Conservation (phyloP, 2,329 filamentous ascomycete genomes). For the Neonectria faginata region DNA sequence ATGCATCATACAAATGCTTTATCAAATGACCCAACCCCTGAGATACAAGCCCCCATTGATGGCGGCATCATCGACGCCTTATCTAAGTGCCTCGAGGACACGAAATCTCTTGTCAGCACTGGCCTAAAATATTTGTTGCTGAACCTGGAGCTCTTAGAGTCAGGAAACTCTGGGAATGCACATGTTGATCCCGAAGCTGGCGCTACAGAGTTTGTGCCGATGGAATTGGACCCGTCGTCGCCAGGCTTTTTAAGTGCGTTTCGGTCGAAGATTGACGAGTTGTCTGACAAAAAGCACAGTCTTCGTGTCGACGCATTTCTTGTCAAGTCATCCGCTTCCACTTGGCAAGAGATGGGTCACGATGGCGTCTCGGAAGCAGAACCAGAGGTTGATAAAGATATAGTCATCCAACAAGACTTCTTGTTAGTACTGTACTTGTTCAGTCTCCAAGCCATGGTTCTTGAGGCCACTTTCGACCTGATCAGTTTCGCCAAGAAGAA, state of each 20-base stretch:
- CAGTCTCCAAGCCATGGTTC: constrained; percentile 22
- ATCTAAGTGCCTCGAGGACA: constrained; percentile 20
- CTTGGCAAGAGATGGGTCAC: not conserved
- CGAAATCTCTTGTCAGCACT: constrained; percentile 13
- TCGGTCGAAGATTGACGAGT: constrained; percentile 9
- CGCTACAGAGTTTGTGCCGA: not conserved
- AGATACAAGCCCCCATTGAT: constrained; percentile 14
- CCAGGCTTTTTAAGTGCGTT: constrained; percentile 13
- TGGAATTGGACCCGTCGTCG: constrained; percentile 11
- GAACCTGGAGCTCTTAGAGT: constrained; percentile 14
- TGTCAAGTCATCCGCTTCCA: constrained; percentile 4
- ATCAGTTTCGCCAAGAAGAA: constrained; percentile 25
- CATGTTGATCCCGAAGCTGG: not conserved
- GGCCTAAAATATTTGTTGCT: constrained; percentile 23
- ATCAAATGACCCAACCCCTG: not conserved
- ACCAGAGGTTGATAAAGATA: not conserved
- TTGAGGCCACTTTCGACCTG: constrained; percentile 20
- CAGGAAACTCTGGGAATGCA: not conserved
- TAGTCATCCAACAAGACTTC: constrained; percentile 23
- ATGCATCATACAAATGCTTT: not conserved
- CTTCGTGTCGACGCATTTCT: constrained; percentile 15
- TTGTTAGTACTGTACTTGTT: constrained; percentile 23
- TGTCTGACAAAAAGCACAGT: constrained; percentile 8
- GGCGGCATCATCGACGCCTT: constrained; percentile 25
- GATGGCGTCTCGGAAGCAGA: constrained; percentile 7